These are phyloP conservation scores for Marasmius oreades DNA, from an alignment of 1,284 basidiomycete genomes.

Conservation along the genomic window DNA sequence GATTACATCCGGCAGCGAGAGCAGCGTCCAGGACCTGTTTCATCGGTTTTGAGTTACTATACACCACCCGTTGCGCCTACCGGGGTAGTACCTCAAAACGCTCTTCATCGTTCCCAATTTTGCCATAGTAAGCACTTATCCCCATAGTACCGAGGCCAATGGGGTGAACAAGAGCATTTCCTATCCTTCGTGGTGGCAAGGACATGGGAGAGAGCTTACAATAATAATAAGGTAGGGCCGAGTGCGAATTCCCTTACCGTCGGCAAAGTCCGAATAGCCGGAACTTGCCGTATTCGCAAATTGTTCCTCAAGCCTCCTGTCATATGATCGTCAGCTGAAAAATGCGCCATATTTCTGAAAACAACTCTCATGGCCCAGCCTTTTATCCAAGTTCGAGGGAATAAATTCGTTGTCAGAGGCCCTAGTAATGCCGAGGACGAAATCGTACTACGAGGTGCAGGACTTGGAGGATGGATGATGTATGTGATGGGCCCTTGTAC, in stretches of 20 bases:
- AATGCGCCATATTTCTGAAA: neutral
- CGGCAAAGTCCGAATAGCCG: too few relatives aligned
- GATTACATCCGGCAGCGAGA: neutral
- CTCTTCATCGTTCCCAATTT: conserved; percentile 8
- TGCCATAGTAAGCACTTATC: conserved; percentile 15
- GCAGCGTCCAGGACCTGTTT: conserved; percentile 7
- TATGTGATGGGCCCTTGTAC: conserved; percentile 3
- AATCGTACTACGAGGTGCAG: conserved; percentile 53
- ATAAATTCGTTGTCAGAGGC: conserved; percentile 39
- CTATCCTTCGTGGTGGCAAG: conserved; percentile 18
- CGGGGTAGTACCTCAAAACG: conserved; percentile 2
- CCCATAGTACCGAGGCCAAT: conserved; percentile 21
- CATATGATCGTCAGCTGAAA: neutral
- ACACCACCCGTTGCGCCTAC: too few relatives aligned
- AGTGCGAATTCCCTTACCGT: too few relatives aligned
- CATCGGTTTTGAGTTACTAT: neutral
- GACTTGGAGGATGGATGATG: conserved; percentile 45
- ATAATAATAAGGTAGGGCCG: too few relatives aligned
- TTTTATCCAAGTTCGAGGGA: conserved; percentile 44
- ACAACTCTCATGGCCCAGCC: conserved; percentile 19
- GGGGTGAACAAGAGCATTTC: conserved; percentile 13
- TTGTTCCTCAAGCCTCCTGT: too few relatives aligned
- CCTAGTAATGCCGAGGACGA: conserved; percentile 39
- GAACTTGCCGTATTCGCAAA: too few relatives aligned
- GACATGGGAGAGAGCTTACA: neutral